These are phyloP conservation scores for Limnanthes douglasii DNA, from an alignment of 345 rosid genomes.

Conservation along the genomic window DNA sequence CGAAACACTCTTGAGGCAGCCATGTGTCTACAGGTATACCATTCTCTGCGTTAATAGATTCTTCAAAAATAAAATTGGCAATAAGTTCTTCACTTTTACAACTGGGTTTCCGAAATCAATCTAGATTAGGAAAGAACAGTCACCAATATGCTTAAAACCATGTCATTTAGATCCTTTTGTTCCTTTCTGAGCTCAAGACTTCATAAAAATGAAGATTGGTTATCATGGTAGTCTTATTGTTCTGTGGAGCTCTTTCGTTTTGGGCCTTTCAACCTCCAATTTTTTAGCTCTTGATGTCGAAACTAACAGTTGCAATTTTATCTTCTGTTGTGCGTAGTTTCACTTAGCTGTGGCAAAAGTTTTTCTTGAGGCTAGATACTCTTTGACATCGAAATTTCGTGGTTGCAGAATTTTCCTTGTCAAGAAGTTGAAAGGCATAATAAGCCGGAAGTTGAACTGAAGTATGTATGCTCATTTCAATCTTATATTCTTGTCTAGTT, in stretches of 20 bases:
- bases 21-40: slow-evolving; percentile 76
- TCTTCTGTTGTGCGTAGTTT: slow-evolving; percentile 3
- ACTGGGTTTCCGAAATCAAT: background rate
- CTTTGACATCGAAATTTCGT: slow-evolving; percentile 10
- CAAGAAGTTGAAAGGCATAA: slow-evolving; percentile 99
- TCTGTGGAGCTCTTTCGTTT: slow-evolving; percentile 1
- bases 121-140: background rate
- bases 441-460: slow-evolving; percentile 97
- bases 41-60: background rate
- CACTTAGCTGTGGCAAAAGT: no score
- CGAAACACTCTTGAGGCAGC: slow-evolving; percentile 89
- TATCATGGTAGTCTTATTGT: background rate
- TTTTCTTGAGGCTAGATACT: slow-evolving; percentile 6
- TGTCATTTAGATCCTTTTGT: background rate
- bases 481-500: background rate
- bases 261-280: background rate
- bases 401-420: slow-evolving; percentile 86
- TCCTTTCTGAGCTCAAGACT: no score
- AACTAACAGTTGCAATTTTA: slow-evolving; percentile 1
- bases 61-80: background rate
- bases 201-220: no score
- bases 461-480: slow-evolving; percentile 38
- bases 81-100: background rate
- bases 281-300: background rate
- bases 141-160: background rate